A percentile compares a stretch with the other conserved stretches of the same genome.
These are phyloP conservation scores for Bullera alba DNA, from an alignment of 768 basidiomycete genomes.

Conservation along the genomic window DNA sequence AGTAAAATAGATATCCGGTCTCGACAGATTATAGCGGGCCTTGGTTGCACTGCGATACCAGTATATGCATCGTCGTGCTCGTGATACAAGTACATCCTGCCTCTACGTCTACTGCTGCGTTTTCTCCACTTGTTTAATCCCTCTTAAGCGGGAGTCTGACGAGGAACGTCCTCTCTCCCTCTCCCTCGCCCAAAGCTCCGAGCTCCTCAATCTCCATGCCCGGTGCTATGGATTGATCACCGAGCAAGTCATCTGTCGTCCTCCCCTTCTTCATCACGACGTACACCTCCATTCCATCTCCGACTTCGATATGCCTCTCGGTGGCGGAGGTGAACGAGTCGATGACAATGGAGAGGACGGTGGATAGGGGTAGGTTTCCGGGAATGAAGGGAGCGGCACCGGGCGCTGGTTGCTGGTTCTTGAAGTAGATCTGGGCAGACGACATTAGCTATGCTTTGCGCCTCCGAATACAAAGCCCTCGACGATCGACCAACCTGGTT, in stretches of 20 bases:
- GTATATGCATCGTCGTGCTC: neutral
- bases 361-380: conserved; percentile 67
- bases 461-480: neutral
- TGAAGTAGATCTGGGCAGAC: conserved; percentile 81
- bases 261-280: conserved; percentile 70
- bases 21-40: neutral
- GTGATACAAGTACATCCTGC: neutral
- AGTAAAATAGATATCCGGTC: neutral
- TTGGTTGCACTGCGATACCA: neutral
- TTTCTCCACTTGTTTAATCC: no score
- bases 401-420: conserved; percentile 75
- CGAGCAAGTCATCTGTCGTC: conserved; percentile 51
- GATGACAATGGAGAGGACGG: conserved; percentile 77
- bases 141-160: conserved; percentile 31
- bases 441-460: neutral
- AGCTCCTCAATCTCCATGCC: conserved; percentile 40
- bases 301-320: conserved; percentile 98
- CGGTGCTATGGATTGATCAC: conserved; percentile 18
- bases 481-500: conserved; percentile 69
- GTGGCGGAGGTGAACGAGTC: conserved; percentile 97
- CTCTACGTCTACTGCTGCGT: neutral
- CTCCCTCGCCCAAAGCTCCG: conserved; percentile 28
- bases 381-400: conserved; percentile 62
- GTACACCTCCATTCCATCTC: conserved; percentile 89
- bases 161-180: conserved; percentile 33